Conservation (phyloP, 2,329 filamentous ascomycete species). For the Lachnum nothofagi region DNA sequence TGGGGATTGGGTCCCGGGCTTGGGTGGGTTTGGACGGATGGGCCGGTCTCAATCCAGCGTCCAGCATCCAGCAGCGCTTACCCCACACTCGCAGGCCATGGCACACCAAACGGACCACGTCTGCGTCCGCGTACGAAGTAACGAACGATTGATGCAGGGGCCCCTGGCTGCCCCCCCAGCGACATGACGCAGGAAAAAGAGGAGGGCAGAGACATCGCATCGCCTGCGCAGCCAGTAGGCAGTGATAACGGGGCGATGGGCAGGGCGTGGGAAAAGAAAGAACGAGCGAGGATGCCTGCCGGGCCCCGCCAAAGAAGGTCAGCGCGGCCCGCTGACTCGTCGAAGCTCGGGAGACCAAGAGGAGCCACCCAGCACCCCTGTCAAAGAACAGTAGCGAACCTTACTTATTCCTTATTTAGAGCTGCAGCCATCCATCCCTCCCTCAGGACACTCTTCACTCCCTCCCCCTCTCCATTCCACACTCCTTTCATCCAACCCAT, state of each 20-base stretch:
- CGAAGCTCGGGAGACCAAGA: neutral
- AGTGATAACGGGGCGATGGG: too few species aligned
- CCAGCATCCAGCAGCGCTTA: neutral
- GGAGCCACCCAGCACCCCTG: too few species aligned
- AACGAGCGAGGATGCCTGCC: neutral
- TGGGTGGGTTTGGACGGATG: too few species aligned
- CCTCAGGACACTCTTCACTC: neutral
- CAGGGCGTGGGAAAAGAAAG: neutral
- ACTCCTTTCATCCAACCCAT: neutral
- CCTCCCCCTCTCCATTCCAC: neutral
- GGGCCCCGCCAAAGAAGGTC: neutral
- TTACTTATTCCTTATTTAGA: slow-evolving; percentile 5
- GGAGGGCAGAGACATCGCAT: neutral
- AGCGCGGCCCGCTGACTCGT: neutral
- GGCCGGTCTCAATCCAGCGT: too few species aligned
- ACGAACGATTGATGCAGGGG: too few species aligned
- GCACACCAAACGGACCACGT: neutral
- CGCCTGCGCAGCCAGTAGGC: neutral
- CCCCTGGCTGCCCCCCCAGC: neutral
- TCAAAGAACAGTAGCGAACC: too few species aligned
- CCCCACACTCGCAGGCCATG: slow-evolving; percentile 4
- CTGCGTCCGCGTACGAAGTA: neutral
- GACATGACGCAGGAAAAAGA: slow-evolving; percentile 3
- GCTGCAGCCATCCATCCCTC: neutral
- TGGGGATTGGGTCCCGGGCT: too few species aligned